phyloP scores from a whole-genome alignment of 2,329 filamentous ascomycete genomes.

The Botrytis aclada region DNA sequence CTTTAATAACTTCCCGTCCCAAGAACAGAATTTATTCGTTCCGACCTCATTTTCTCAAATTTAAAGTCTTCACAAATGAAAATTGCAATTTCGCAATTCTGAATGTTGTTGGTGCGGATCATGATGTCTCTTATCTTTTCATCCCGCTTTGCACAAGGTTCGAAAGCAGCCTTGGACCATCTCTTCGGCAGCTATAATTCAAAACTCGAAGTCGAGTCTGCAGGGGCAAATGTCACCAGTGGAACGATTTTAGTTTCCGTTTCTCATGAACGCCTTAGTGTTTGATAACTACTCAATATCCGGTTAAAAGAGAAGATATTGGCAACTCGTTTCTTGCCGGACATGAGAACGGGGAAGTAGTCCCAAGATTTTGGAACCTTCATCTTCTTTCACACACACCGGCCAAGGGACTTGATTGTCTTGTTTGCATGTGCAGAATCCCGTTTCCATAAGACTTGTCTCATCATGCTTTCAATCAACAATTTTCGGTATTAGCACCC shows the following conservation, averaged over 20 bases:
- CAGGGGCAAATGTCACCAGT: background rate
- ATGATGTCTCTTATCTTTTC: background rate
- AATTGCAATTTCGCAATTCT: background rate
- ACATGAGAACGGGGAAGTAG: background rate
- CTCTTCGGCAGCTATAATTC: background rate
- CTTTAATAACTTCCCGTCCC: background rate
- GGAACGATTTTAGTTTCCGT: background rate
- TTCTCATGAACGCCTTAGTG: background rate
- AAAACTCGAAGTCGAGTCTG: constrained; percentile 7
- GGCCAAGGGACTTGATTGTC: background rate
- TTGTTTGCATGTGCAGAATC: background rate
- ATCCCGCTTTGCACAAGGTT: background rate
- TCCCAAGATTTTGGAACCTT: background rate
- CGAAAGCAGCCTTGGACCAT: background rate
- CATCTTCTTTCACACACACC: background rate
- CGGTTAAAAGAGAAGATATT: background rate
- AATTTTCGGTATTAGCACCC: background rate
- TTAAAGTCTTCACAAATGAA: background rate
- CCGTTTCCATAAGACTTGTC: background rate
- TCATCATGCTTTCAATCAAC: background rate
- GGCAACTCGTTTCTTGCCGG: background rate
- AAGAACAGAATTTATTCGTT: background rate
- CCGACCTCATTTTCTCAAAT: background rate
- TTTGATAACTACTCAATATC: background rate
- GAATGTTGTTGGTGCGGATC: background rate